Evolutionary conservation across 768 basidiomycete species (phyloP), one percentile per base, ranked within the genome.

Genomic region (Mycena vitilis): DNA sequence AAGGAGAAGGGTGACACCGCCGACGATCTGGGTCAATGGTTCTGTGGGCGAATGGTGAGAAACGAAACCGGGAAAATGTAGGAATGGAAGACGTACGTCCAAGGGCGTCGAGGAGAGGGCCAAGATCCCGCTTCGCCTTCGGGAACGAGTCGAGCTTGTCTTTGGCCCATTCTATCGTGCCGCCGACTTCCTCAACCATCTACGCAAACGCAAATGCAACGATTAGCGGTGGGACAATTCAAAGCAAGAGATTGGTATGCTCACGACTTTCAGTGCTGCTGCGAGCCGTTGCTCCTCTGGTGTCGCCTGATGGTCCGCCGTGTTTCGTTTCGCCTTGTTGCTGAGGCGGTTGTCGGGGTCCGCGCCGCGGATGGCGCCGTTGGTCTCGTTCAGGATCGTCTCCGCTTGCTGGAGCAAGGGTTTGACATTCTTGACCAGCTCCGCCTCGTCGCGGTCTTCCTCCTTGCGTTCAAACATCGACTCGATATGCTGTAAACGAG

Each of bases 281-380:
- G 80, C 80, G 47, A 82, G 78, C 10, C 81, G 75, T 56, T 81
- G 80, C 52, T 82, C 81, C 49, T 81, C 77, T 4, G 79, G 78
- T 0, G 80, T 75, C 12, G 81, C 81, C 44, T 75, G 78, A 66
- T 81, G 81, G 51, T 81, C 80, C 38, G 76, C 73, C 71, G 73
- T 73, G 57, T 80, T 78, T 18, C 79, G 72, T 67, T 78, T 77
- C 13, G 81, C 80, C 55, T 75, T 76, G 68, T 80, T 79, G 37
- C 75, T 72, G 37, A 81, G 64, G 20, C 76, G 76, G 42, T 78
- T 77, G 30, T 81, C 80, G 15, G 81, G 81, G 60, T 82, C 81
- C 8, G 81, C 79, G 13, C 81, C 81, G 15, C 73, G 75, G 51
- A 81, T 66, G 23, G 76, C 73, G 16, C 81, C 81, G 49, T 78